Evolutionary conservation across 2,329 filamentous ascomycete species (phyloP), one percentile per base, ranked within the genome.

Genomic region (Hypoxylon sp.): DNA sequence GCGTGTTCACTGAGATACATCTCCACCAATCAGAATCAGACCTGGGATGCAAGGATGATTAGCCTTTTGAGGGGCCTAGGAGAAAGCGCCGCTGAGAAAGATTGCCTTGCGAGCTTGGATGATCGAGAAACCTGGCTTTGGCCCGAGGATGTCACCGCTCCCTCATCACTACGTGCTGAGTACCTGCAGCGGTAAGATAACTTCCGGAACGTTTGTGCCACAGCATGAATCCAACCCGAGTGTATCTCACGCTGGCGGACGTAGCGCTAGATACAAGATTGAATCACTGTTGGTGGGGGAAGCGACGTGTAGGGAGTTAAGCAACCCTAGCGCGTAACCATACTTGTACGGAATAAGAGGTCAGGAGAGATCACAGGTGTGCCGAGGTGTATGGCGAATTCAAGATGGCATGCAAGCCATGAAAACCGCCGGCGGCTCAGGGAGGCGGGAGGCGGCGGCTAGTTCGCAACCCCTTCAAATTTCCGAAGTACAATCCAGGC

Each of bases 281-380:
- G 22, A 28, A 58, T 20, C 24, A 39, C 26, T 37, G 28, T 26
- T 28, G 39, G 32, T 37, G 49, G 44, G 54, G 44, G 30, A 43
- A 28, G 39, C 41, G 48, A 37, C 3, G 17, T 37, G 48, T 52
- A 47, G 47, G 48, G 49, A 37, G 58, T 68, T 52, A 48, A 59
- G 52, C 46, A 60, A 55, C 56, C 61, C 55, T 62, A 47, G 54
- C 32, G 47, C 56, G 43, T 39, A 57, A 48, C 46, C 50, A 60
- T 61, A 63, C 52, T 44, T 56, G 39, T 59, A n/a, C n/a, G n/a
- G n/a, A n/a, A n/a, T n/a, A 50, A 65, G 43, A 48, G 57, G 59
- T 68, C 63, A 68, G 62, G 59, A 66, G 59, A 68, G 53, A 63
- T 66, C 65, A 68, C 20, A 68, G 62, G 61, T 56, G 57, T 56